Evolutionary conservation across 495 filamentous ascomycete genomes (phyloP).

Genomic region (Penicillium daleae): DNA sequence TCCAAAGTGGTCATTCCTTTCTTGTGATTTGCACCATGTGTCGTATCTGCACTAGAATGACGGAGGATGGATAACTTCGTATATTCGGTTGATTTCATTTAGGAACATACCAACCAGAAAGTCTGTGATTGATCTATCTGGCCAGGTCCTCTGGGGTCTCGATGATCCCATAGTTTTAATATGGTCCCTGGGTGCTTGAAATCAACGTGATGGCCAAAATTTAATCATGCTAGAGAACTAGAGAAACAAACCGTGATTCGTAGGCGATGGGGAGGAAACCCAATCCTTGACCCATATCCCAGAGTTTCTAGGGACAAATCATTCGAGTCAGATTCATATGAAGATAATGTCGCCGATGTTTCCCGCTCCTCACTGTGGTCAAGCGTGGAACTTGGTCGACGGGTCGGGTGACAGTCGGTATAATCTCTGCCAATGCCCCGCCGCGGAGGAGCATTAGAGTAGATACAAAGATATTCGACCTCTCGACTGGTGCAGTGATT

Average conservation of each 20-base stretch:
- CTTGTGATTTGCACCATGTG: conserved; percentile 21
- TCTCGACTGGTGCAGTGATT: conserved; percentile 26
- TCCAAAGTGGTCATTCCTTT: conserved; percentile 8
- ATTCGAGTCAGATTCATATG: conserved; percentile 22
- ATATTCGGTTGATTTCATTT: conserved; percentile 20
- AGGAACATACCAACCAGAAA: conserved; percentile 26
- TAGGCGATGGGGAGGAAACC: not conserved
- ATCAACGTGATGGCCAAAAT: not conserved
- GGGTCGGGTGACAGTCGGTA: not conserved
- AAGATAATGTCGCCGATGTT: conserved; percentile 17
- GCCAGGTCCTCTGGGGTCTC: conserved; percentile 15
- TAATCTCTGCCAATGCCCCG: conserved; percentile 9
- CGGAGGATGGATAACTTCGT: conserved; percentile 17
- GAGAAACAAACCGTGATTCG: conserved; percentile 10
- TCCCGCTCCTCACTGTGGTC: conserved; percentile 11
- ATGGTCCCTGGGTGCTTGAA: not conserved
- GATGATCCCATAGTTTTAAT: not conserved
- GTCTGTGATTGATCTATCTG: conserved; percentile 18
- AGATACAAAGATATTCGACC: conserved; percentile 24
- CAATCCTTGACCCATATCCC: conserved; percentile 6
- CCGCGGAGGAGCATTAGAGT: conserved; percentile 7
- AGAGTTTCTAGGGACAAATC: conserved; percentile 3
- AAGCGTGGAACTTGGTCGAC: conserved; percentile 7
- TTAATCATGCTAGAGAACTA: not conserved
- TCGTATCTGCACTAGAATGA: conserved; percentile 23